A percentile compares a stretch with the other conserved stretches of the same genome.
Conservation (phyloP, 306 rosid species). For the Prunus dulcis region DNA sequence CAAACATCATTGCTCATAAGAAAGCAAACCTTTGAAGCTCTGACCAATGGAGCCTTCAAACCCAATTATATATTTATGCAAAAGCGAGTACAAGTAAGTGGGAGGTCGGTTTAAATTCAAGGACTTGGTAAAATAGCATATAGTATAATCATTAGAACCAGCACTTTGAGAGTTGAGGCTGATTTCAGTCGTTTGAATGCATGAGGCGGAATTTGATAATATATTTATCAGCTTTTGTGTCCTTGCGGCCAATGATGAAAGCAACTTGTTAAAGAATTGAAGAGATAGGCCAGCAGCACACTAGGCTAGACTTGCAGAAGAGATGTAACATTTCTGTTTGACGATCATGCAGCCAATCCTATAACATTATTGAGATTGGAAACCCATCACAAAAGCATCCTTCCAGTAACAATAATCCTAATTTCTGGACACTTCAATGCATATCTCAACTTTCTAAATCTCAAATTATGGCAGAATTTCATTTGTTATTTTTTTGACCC, state of each 20-base stretch:
- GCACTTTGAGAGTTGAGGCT: slow-evolving; percentile 16
- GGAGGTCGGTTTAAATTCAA: slow-evolving; percentile 21
- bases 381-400: too few species aligned
- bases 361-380: too few species aligned
- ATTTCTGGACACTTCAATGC: too few species aligned
- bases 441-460: too few species aligned
- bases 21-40: slow-evolving; percentile 1
- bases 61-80: slow-evolving; percentile 32
- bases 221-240: not conserved
- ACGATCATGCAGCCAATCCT: not conserved
- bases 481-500: too few species aligned
- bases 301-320: too few species aligned
- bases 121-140: slow-evolving; percentile 16
- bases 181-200: not conserved
- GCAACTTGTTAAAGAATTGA: not conserved
- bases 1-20: slow-evolving; percentile 15
- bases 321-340: not conserved
- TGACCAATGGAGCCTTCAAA: slow-evolving; percentile 26
- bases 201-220: slow-evolving; percentile 35
- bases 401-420: too few species aligned
- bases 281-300: not conserved
- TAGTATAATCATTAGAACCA: slow-evolving; percentile 10
- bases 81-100: slow-evolving; percentile 3
- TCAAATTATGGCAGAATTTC: too few species aligned
- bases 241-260: slow-evolving; percentile 17